These are phyloP conservation scores for Yueomyces sinensis DNA, from an alignment of 805 yeast genomes.

Conservation along the genomic window DNA sequence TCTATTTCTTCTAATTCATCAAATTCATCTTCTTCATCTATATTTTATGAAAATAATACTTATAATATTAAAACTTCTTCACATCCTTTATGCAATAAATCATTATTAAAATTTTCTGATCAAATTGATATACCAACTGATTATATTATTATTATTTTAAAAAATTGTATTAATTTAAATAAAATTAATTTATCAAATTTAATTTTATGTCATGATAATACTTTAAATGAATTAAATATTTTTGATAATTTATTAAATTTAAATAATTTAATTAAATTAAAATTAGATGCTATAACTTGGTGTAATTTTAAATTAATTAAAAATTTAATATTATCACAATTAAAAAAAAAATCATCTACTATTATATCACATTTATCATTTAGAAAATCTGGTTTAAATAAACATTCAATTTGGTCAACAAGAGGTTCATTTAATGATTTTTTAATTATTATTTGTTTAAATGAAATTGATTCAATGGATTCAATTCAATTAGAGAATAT, in stretches of 20 bases:
- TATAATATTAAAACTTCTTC: not conserved
- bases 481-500: constrained; percentile 13
- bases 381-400: constrained; percentile 19
- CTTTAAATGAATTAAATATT: not conserved
- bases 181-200: constrained; percentile 46
- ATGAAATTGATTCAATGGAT: constrained; percentile 13
- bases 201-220: constrained; percentile 47
- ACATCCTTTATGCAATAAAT: constrained; percentile 53
- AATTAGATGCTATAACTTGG: constrained; percentile 20
- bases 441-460: constrained; percentile 13
- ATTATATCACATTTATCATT: no score
- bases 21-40: not conserved
- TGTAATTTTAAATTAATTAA: constrained; percentile 20
- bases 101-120: constrained; percentile 46
- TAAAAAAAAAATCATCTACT: not conserved
- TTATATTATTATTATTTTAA: constrained; percentile 50
- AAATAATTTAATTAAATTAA: not conserved
- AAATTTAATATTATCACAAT: constrained; percentile 7
- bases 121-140: constrained; percentile 77
- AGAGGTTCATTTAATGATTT: constrained; percentile 14
- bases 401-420: constrained; percentile 21
- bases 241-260: not conserved
- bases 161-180: constrained; percentile 50
- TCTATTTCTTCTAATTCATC: not conserved
- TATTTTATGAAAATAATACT: not conserved